A percentile compares a stretch with the other conserved stretches of the same genome.
Conservation (phyloP, 495 filamentous ascomycete species). For the Lentithecium fluviatile region DNA sequence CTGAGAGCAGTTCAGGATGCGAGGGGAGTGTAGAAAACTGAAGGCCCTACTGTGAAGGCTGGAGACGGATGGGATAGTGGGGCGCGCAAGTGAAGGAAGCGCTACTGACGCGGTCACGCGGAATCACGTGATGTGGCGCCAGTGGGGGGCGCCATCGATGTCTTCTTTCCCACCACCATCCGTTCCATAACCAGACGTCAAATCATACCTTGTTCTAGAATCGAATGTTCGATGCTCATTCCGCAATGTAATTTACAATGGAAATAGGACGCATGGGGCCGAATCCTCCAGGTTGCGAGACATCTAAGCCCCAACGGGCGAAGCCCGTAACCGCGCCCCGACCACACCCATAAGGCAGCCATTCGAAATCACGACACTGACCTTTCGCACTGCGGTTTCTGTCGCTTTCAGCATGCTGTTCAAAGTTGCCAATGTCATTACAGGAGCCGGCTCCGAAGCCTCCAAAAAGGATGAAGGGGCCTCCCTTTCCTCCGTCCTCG, state of each 20-base stretch:
- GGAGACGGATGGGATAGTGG: not conserved
- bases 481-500: slow-evolving; percentile 42
- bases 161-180: not conserved
- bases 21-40: not conserved
- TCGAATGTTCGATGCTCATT: not conserved
- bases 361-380: not conserved
- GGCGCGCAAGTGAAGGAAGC: not conserved
- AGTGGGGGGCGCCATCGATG: not conserved
- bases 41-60: not conserved
- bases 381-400: not conserved
- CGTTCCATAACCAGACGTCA: not conserved
- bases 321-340: not conserved
- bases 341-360: not conserved
- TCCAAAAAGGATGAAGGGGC: slow-evolving; percentile 31
- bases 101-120: not conserved
- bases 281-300: not conserved
- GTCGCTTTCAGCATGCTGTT: slow-evolving; percentile 9
- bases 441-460: slow-evolving; percentile 20
- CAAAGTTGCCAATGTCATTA: slow-evolving; percentile 30
- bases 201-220: not conserved
- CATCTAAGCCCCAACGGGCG: not conserved
- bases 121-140: too few relatives aligned
- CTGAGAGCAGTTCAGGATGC: too few relatives aligned
- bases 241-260: not conserved
- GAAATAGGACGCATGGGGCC: too few relatives aligned